Evolutionary conservation across 2,329 filamentous ascomycete genomes (phyloP), one percentile per base, ranked within the genome.

Genomic region (Knufia petricola): DNA sequence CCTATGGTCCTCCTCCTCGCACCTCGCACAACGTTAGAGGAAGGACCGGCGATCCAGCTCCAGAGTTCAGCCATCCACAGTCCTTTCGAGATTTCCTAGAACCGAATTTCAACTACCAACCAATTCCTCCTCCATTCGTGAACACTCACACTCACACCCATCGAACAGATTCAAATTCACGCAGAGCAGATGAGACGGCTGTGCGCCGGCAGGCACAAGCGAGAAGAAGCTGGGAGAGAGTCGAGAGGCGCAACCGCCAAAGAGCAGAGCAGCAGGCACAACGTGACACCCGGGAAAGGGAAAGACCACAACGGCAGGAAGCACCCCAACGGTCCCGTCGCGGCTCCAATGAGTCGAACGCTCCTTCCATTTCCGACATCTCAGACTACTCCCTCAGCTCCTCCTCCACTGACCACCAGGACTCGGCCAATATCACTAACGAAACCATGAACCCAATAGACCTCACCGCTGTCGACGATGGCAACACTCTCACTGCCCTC

Each of bases 371-470:
- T 3, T 44, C 41, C 4, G 41, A 44, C 13, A 19, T 15, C 41
- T 38, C 32, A 37, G 50, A 51, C 46, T 17, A 48, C 50, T 50
- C 52, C 52, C 1, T 49, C 42, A 8, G 44, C 12, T 53, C 50
- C 6, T 47, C 50, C n/a, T 53, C 50, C 13, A 31, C 40, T 3
- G 21, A 30, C 7, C 21, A 32, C 15, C 20, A 30, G 17, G 39
- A 32, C 17, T 20, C n/a, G 17, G 26, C n/a, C 38, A 13, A 42
- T 10, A 6, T 6, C n/a, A 19, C 20, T n/a, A 49, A 50, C 30
- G 49, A 51, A 20, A 31, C 37, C n/a, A 52, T 75, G 6, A 72
- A 77, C 38, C 64, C 71, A 20, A 66, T 78, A 4, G 75, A 79
- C 58, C 59, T 78, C 19, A 71, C 69, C 2, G 65, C 65, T 19